Conservation (phyloP, 2,329 filamentous ascomycete genomes). For the Cladosporium sp. region DNA sequence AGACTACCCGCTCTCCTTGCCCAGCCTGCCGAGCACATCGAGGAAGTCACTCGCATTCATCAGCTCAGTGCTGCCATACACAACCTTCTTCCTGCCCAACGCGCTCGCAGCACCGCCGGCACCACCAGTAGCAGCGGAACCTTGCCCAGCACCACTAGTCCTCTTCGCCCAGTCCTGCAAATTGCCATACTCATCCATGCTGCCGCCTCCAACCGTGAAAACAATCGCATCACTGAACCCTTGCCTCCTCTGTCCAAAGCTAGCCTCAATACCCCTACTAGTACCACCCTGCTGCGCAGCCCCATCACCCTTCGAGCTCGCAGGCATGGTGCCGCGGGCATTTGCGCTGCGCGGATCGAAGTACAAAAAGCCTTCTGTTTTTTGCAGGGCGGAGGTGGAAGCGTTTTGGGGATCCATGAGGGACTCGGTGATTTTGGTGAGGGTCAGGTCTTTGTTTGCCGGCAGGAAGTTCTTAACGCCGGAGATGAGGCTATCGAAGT, state of each 20-base stretch:
- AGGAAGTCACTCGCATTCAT: conserved; percentile 61
- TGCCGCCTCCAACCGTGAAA: conserved; percentile 68
- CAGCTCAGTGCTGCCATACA: conserved; percentile 87
- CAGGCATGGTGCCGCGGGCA: conserved; percentile 85
- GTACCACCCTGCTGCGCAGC: conserved; percentile 23
- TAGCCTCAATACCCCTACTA: conserved; percentile 66
- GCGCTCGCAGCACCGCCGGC: conserved; percentile 48
- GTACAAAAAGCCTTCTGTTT: conserved; percentile 95
- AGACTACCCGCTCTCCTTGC: conserved; percentile 49
- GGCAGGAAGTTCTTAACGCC: conserved; percentile 99
- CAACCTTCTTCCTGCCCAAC: conserved; percentile 70
- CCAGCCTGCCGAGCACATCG: conserved; percentile 54
- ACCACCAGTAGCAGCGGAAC: neutral
- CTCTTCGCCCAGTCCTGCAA: conserved; percentile 91
- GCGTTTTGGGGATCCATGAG: conserved; percentile 94
- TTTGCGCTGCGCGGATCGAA: conserved; percentile 94
- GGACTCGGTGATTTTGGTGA: conserved; percentile 97
- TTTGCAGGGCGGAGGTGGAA: conserved; percentile 85
- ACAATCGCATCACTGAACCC: conserved; percentile 39
- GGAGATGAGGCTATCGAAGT: conserved; percentile 90
- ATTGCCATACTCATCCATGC: conserved; percentile 98
- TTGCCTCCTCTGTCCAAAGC: conserved; percentile 76
- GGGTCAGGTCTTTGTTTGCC: conserved; percentile 86
- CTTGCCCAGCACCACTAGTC: conserved; percentile 46
- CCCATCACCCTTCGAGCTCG: conserved; percentile 54